Evolutionary conservation across 1,284 basidiomycete genomes (phyloP), one percentile per base, ranked within the genome.

Genomic region (Apiotrichum montevideense): DNA sequence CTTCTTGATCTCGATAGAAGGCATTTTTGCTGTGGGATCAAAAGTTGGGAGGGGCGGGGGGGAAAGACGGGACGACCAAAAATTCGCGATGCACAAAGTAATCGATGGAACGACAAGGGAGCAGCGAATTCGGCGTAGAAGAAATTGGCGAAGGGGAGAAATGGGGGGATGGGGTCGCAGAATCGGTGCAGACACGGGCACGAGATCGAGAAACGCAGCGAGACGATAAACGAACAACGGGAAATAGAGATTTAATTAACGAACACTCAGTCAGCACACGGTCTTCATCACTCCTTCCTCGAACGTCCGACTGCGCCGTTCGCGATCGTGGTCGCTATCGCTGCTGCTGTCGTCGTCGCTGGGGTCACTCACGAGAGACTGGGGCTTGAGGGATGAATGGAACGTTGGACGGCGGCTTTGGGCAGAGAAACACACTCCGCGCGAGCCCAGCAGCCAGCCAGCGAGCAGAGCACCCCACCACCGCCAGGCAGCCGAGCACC

Each of bases 1-100:
- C 84, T 95, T 95, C 80, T 96, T 84, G 77, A 95, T 91, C 67
- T 87, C 87, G 66, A 89, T 87, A 80, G 87, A 78, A 80, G 71
- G 83, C 88, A 92, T 92, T 79, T 77, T 76, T 79, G 62, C 65
- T 68, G 61, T 46, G 35, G 43, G 34, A 35, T 14, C 34, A 40
- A 39, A 41, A 34, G 40, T 37, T 35, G 21, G 43, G 10, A 13
- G 33, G 34, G 35, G 11, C 46, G 43, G 39, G 13, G 56, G 48
- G 41, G 4, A 35, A 50, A 35, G 35, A 43, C 47, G 39, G 32
- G 32, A 47, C 11, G 44, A 34, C n/a, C 21, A 21, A 42, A n/a
- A 6, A 42, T 42, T 42, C 6, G 45, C 10, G 33, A 46, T 32
- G 43, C 37, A 39, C 37, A 39, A 39, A 39, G 15, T 42, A 6